Conservation (phyloP, 352 stramenopile genomes). For the Globisporangium cederbergense region DNA sequence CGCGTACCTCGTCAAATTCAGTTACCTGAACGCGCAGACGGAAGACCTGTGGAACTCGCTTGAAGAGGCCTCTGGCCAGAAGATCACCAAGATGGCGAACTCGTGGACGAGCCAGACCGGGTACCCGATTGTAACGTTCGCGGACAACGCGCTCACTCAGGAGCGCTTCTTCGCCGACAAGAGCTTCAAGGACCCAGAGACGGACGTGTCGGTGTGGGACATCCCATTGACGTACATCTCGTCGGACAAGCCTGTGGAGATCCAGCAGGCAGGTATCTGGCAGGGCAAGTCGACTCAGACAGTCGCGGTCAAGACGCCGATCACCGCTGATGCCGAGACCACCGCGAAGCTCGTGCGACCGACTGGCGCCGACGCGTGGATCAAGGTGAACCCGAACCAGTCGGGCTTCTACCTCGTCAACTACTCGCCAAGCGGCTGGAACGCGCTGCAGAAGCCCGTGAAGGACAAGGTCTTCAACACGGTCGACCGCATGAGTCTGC, state of each 20-base stretch:
- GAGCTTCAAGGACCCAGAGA: conserved; percentile 52
- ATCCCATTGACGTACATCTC: conserved; percentile 80
- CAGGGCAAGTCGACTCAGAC: conserved; percentile 15
- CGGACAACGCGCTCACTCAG: conserved; percentile 77
- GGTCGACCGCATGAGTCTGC: conserved; percentile 91
- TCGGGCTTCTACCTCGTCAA: conserved; percentile 95
- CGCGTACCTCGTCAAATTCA: conserved; percentile 91
- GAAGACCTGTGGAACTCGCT: conserved; percentile 94
- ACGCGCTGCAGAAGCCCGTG: conserved; percentile 67
- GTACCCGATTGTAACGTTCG: conserved; percentile 89
- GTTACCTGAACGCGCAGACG: conserved; percentile 95
- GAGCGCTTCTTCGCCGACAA: conserved; percentile 92
- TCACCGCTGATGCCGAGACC: conserved; percentile 10
- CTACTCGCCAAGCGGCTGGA: conserved; percentile 86
- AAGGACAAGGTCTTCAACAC: conserved; percentile 50
- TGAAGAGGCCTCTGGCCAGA: conserved; percentile 87
- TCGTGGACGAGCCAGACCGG: conserved; percentile 94
- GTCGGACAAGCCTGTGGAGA: conserved; percentile 36
- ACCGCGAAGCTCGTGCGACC: conserved; percentile 16
- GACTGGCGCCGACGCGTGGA: conserved; percentile 62
- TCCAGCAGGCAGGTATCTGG: conserved; percentile 69
- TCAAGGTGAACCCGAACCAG: conserved; percentile 96
- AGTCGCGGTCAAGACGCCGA: not conserved
- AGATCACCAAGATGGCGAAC: conserved; percentile 90
- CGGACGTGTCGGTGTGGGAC: conserved; percentile 63